A percentile compares a stretch with the other conserved stretches of the same genome.
phyloP scores from a whole-genome alignment of 2,329 filamentous ascomycete genomes.

The Calonectria montana region DNA sequence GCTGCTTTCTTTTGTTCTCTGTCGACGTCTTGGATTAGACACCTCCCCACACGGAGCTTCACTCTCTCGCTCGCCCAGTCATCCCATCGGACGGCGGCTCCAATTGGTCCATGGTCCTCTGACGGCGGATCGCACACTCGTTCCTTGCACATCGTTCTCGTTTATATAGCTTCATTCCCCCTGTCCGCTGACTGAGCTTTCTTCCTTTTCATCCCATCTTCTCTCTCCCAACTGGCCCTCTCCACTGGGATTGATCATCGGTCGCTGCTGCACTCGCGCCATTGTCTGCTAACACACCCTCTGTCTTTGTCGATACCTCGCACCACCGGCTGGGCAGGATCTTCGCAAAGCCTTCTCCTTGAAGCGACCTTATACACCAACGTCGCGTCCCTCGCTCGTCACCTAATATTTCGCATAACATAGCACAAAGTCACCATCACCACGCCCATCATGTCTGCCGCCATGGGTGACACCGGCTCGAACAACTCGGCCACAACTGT shows the following conservation, averaged over 20 bases:
- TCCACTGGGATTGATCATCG: neutral
- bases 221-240: neutral
- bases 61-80: neutral
- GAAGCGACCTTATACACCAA: neutral
- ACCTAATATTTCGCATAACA: neutral
- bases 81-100: constrained; percentile 13
- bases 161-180: constrained; percentile 24
- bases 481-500: neutral
- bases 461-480: constrained; percentile 39
- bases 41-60: constrained; percentile 19
- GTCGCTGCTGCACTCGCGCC: neutral
- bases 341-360: neutral
- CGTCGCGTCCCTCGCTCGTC: neutral
- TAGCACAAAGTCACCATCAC: neutral
- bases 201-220: constrained; percentile 23
- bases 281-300: neutral
- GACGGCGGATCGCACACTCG: constrained; percentile 2
- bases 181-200: constrained; percentile 18
- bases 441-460: constrained; percentile 14
- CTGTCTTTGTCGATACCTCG: neutral
- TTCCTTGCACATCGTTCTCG: constrained; percentile 14
- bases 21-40: neutral
- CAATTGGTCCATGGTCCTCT: constrained; percentile 5
- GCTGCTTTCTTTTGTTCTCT: neutral
- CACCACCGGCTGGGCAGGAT: constrained; percentile 41